These are phyloP conservation scores for Neurospora sp. DNA, from an alignment of 495 filamentous ascomycete genomes.

Conservation along the genomic window DNA sequence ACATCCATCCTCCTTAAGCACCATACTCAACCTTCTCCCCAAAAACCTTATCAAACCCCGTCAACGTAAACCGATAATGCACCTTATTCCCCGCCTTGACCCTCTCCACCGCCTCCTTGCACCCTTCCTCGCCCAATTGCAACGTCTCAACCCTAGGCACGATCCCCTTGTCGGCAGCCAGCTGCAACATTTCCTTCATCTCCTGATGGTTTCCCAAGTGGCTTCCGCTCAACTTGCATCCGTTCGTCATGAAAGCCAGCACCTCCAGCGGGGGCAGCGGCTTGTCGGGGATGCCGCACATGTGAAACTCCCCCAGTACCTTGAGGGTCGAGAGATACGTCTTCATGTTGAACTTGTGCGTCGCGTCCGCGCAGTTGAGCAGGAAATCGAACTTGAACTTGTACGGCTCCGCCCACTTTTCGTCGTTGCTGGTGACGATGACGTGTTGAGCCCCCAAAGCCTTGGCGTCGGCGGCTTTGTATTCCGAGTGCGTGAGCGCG, in stretches of 20 bases:
- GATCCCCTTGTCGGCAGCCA: constrained; percentile 66
- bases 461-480: constrained; percentile 52
- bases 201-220: constrained; percentile 65
- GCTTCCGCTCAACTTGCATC: constrained; percentile 52
- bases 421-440: constrained; percentile 49
- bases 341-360: constrained; percentile 52
- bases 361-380: constrained; percentile 62
- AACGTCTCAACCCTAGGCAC: constrained; percentile 62
- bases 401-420: constrained; percentile 49
- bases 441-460: constrained; percentile 54
- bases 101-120: constrained; percentile 58
- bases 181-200: constrained; percentile 63
- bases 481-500: constrained; percentile 51
- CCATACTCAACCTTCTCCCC: constrained; percentile 1
- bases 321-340: constrained; percentile 59
- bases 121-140: constrained; percentile 56
- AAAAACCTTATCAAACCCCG: constrained; percentile 39
- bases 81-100: constrained; percentile 53
- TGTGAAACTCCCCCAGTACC: constrained; percentile 63
- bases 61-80: constrained; percentile 42
- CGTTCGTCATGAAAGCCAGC: constrained; percentile 52
- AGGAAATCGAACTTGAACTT: constrained; percentile 63
- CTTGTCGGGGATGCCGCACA: constrained; percentile 61
- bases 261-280: constrained; percentile 52
- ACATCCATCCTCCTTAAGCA: not conserved